Base-by-base conservation (phyloP, 352 stramenopile genomes). In the Phytopythium ostracodes region DNA sequence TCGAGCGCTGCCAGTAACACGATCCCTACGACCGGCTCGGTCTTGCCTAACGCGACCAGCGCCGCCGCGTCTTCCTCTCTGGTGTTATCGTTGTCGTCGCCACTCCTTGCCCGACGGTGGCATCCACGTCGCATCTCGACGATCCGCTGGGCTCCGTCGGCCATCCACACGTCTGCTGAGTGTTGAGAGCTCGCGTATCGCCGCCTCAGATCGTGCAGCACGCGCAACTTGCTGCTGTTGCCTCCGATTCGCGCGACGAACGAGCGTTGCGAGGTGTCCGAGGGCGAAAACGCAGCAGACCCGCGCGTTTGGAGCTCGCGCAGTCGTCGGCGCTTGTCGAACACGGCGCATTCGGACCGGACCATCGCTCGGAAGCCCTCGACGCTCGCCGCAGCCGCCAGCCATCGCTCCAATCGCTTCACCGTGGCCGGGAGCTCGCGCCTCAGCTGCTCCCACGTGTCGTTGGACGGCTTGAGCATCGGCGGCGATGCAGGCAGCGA, bases 291-390 rank as follows among this genome's bases (percentile, higher is more conserved):
- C 0, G 43, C 43, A 5, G n/a, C 12, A 10, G 43, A 50, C 17
- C 25, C 6, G 47, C 27, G 15, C 17, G 25, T 11, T 35, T 36
- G 33, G 17, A 59, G 24, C 12, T 59, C 31, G n/a, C 68, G 55
- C 7, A 83, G 44, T n/a, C 31, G 36, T 40, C 68, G 58, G 24
- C 73, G 29, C 42, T 83, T 83, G 7, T 71, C 67, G 29, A 66
- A 63, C 4, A 56, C 71, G 3, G 36, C 62, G 56, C 70, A 59
- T 35, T 80, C 75, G 2, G 51, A 56, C 29, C 66, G 60, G 25
- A 75, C 60, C 46, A 80, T 47, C 0, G 54, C 36, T 14, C 59
- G 67, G 53, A 82, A 85, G 3, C 55, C 60, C 9, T 71, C 66
- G 20, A 69, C 56, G 8, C 62, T 66, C 55, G 75, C 36, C 1